Conservation (phyloP, 2,329 filamentous ascomycete genomes). For the Verruconis gallopava region DNA sequence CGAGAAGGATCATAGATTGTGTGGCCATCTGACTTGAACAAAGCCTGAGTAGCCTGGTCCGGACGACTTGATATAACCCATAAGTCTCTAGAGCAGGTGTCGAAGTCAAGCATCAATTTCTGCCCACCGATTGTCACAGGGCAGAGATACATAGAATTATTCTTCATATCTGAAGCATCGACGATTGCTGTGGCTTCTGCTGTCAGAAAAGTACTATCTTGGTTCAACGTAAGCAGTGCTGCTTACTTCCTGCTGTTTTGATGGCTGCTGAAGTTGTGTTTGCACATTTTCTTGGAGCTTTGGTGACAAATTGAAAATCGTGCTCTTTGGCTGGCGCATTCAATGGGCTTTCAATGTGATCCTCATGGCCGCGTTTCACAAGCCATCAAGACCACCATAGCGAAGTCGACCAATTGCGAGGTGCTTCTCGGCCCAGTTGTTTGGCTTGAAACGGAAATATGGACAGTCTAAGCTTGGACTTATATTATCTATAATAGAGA, state of each 20-base stretch:
- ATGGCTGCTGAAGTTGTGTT: slow-evolving; percentile 24
- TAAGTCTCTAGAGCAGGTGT: slow-evolving; percentile 50
- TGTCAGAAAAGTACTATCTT: too few relatives aligned
- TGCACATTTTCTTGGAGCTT: too few relatives aligned
- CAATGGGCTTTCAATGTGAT: too few relatives aligned
- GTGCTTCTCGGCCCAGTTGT: too few relatives aligned
- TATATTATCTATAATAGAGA: slow-evolving; percentile 33
- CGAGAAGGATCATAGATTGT: slow-evolving; percentile 46
- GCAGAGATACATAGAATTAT: slow-evolving; percentile 53
- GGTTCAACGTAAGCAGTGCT: too few relatives aligned
- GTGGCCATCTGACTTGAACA: slow-evolving; percentile 29
- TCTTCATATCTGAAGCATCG: slow-evolving; percentile 50
- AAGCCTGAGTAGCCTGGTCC: slow-evolving; percentile 20
- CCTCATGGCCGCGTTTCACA: too few relatives aligned
- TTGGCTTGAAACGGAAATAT: slow-evolving; percentile 40
- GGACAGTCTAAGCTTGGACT: slow-evolving; percentile 49
- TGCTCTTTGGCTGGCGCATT: too few relatives aligned
- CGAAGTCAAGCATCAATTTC: slow-evolving; percentile 48
- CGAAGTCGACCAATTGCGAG: too few relatives aligned
- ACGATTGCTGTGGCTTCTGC: slow-evolving; percentile 38
- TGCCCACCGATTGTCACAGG: slow-evolving; percentile 52
- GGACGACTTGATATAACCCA: slow-evolving; percentile 45
- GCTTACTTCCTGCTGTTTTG: too few relatives aligned
- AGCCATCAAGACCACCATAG: too few relatives aligned
- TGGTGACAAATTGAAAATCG: slow-evolving; percentile 25